A percentile compares a stretch with the other conserved stretches of the same genome.
Conservation (phyloP, 192 early-diverging fungal genomes). For the Coemansia sp. region DNA sequence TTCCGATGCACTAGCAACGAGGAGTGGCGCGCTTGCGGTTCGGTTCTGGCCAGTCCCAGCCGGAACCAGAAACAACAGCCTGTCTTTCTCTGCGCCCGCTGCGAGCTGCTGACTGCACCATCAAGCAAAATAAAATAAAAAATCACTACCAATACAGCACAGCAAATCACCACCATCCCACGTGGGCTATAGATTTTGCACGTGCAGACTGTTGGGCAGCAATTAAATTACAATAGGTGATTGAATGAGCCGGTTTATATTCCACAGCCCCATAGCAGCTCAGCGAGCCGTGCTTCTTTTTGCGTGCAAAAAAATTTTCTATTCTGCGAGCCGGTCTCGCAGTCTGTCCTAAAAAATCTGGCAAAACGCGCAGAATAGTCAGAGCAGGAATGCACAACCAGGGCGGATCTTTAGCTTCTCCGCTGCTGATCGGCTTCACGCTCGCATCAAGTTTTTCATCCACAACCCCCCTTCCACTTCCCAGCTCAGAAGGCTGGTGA, state of each 20-base stretch:
- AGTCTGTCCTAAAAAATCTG: no score
- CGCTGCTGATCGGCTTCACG: neutral
- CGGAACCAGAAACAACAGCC: no score
- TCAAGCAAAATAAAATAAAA: no score
- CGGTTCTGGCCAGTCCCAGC: no score
- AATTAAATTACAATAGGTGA: neutral
- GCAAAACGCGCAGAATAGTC: no score
- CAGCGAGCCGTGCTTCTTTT: neutral
- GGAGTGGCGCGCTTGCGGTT: no score
- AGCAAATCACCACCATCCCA: neutral
- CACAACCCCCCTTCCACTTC: neutral
- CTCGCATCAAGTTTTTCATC: neutral
- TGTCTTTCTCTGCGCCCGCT: no score
- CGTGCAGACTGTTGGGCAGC: neutral
- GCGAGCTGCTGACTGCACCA: no score
- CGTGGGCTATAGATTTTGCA: neutral
- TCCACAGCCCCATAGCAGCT: neutral
- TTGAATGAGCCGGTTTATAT: neutral
- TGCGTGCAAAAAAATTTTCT: neutral
- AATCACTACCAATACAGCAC: neutral
- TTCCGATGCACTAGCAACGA: no score
- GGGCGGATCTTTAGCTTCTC: no score
- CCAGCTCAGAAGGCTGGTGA: neutral
- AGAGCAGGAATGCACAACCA: no score
- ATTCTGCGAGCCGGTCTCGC: neutral